These are phyloP conservation scores for Albizia julibrissin DNA, from an alignment of 306 rosid genomes.

Conservation along the genomic window DNA sequence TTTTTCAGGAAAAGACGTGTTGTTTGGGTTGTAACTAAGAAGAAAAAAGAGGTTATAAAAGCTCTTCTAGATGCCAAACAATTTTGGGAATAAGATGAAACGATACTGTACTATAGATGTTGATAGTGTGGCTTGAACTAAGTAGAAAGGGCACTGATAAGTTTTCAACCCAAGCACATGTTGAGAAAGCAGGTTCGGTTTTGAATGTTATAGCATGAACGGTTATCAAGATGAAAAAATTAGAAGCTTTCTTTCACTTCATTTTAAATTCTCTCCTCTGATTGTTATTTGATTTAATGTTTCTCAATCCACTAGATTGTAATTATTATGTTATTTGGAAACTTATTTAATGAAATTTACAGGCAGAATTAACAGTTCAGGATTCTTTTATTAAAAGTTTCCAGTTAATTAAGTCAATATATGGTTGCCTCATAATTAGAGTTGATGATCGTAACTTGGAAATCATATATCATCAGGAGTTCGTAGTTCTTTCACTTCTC, in stretches of 20 bases:
- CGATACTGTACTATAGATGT: no score
- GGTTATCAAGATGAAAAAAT: background rate
- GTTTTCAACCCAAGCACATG: background rate
- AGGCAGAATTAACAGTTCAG: background rate
- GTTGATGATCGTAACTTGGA: background rate
- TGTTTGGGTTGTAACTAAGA: background rate
- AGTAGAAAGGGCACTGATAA: background rate
- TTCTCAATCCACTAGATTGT: background rate
- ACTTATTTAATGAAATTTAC: background rate
- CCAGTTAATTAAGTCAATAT: background rate
- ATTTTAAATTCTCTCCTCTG: background rate
- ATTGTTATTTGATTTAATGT: constrained; percentile 6
- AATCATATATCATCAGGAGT: background rate
- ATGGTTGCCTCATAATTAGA: background rate
- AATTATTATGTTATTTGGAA: constrained; percentile 4
- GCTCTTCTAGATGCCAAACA: no score
- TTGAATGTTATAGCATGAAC: background rate
- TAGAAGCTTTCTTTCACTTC: background rate
- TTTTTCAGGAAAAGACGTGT: background rate
- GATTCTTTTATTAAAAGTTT: background rate
- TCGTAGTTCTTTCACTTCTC: background rate
- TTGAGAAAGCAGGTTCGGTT: background rate
- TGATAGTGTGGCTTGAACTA: no score
- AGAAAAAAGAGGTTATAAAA: no score
- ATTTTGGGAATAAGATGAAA: no score